Evolutionary conservation across 2,329 filamentous ascomycete species (phyloP).

Genomic region (Hortaea sp.): DNA sequence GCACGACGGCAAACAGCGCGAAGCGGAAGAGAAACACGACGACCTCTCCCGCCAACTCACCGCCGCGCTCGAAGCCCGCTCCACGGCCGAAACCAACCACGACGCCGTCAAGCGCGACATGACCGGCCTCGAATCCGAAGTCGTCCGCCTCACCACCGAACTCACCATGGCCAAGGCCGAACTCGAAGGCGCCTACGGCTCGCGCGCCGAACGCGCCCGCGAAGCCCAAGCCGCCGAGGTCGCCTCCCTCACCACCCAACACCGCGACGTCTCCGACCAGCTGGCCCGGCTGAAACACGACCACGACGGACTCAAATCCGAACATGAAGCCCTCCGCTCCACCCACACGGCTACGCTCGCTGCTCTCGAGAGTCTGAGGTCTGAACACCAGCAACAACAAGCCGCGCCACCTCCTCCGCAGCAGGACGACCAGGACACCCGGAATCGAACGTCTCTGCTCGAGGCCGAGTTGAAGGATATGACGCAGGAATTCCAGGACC

Average conservation of each 20-base stretch:
- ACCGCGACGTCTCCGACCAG: slow-evolving; percentile 32
- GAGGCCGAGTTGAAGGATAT: slow-evolving; percentile 58
- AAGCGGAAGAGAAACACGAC: slow-evolving; percentile 5
- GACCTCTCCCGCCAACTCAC: slow-evolving; percentile 11
- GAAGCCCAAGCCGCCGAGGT: slow-evolving; percentile 53
- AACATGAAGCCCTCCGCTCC: background rate
- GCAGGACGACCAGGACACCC: slow-evolving; percentile 5
- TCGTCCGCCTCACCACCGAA: slow-evolving; percentile 61
- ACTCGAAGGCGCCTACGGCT: slow-evolving; percentile 87
- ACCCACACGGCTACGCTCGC: background rate
- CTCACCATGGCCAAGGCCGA: slow-evolving; percentile 85
- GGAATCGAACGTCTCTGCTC: slow-evolving; percentile 34
- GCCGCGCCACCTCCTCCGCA: slow-evolving; percentile 14
- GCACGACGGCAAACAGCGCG: slow-evolving; percentile 24
- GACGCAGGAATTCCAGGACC: slow-evolving; percentile 58
- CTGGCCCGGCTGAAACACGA: slow-evolving; percentile 34
- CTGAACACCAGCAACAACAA: background rate
- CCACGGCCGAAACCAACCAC: slow-evolving; percentile 16
- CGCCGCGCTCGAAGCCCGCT: slow-evolving; percentile 7
- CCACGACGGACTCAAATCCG: background rate
- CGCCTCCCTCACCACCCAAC: slow-evolving; percentile 28
- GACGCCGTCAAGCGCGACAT: slow-evolving; percentile 23
- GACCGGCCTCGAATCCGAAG: slow-evolving; percentile 46
- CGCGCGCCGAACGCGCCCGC: slow-evolving; percentile 57
- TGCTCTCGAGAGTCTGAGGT: slow-evolving; percentile 20